These are phyloP conservation scores for Sapria himalayana DNA, from an alignment of 345 rosid genomes.

Conservation along the genomic window DNA sequence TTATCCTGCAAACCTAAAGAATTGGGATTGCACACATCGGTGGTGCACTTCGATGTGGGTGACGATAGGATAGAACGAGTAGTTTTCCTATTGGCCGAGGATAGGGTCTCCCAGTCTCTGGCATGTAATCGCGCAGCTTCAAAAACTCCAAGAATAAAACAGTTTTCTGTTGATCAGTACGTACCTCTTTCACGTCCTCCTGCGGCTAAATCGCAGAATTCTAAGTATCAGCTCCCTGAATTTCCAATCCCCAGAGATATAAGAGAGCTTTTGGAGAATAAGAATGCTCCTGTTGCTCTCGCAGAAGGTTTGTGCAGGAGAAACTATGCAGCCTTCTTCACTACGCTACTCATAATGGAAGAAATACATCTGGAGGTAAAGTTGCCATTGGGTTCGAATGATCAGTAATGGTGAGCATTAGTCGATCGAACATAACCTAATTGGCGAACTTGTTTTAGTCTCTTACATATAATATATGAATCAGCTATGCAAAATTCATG, in stretches of 20 bases:
- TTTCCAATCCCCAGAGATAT: slow-evolving; percentile 46
- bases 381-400: too few relatives aligned
- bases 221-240: slow-evolving; percentile 32
- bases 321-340: slow-evolving; percentile 42
- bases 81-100: slow-evolving; percentile 58
- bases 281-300: slow-evolving; percentile 30
- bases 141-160: slow-evolving; percentile 28
- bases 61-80: slow-evolving; percentile 38
- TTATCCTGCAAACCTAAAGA: slow-evolving; percentile 50
- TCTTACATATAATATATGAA: too few relatives aligned
- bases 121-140: slow-evolving; percentile 33
- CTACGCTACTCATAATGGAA: slow-evolving; percentile 50
- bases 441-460: too few relatives aligned
- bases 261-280: slow-evolving; percentile 38
- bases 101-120: slow-evolving; percentile 43
- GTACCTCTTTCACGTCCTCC: slow-evolving; percentile 29
- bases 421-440: too few relatives aligned
- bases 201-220: slow-evolving; percentile 5
- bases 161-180: slow-evolving; percentile 20
- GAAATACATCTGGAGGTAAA: slow-evolving; percentile 76
- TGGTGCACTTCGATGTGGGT: slow-evolving; percentile 36
- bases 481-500: too few relatives aligned
- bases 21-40: slow-evolving; percentile 50
- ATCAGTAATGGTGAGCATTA: too few relatives aligned
- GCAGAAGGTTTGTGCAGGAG: slow-evolving; percentile 18